A percentile compares a stretch with the other conserved stretches of the same genome.
These are phyloP conservation scores for Schwanniomyces pseudopolymorphus DNA, from an alignment of 805 yeast genomes.

Conservation along the genomic window DNA sequence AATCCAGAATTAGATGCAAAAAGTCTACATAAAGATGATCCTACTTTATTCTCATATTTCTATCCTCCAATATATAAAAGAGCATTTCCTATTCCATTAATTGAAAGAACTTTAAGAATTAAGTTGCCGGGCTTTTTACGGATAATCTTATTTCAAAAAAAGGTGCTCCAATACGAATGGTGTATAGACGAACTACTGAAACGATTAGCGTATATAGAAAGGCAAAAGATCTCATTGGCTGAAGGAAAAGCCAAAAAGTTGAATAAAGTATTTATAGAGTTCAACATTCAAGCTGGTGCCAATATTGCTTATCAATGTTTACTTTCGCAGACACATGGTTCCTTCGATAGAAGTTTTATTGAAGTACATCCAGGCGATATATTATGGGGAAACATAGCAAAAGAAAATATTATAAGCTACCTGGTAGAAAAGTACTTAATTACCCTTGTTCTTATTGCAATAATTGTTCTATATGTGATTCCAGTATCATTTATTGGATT, in stretches of 20 bases:
- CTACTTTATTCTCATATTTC: constrained; percentile 13
- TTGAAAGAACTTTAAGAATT: constrained; percentile 18
- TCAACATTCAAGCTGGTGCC: constrained; percentile 55
- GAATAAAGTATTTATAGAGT: constrained; percentile 61
- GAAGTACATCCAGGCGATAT: constrained; percentile 68
- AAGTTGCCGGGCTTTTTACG: constrained; percentile 32
- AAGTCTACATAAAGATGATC: background rate
- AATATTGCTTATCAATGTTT: constrained; percentile 63
- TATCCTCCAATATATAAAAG: constrained; percentile 34
- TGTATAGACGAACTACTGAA: constrained; percentile 19
- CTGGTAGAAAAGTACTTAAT: constrained; percentile 45
- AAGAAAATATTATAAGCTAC: constrained; percentile 34
- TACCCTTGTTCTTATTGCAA: constrained; percentile 41
- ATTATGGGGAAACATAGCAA: constrained; percentile 63
- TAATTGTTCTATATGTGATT: constrained; percentile 66
- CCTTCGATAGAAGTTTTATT: constrained; percentile 42
- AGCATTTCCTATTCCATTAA: constrained; percentile 16
- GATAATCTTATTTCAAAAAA: constrained; percentile 18
- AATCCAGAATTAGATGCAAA: background rate
- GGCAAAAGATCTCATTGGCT: constrained; percentile 14
- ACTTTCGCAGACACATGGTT: constrained; percentile 42
- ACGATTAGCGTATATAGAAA: constrained; percentile 15
- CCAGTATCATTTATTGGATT: constrained; percentile 83
- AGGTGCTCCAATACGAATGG: constrained; percentile 26
- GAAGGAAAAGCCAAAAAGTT: constrained; percentile 20